Conservation (phyloP, 176 grass and related monocot species). For the Themeda triandra region DNA sequence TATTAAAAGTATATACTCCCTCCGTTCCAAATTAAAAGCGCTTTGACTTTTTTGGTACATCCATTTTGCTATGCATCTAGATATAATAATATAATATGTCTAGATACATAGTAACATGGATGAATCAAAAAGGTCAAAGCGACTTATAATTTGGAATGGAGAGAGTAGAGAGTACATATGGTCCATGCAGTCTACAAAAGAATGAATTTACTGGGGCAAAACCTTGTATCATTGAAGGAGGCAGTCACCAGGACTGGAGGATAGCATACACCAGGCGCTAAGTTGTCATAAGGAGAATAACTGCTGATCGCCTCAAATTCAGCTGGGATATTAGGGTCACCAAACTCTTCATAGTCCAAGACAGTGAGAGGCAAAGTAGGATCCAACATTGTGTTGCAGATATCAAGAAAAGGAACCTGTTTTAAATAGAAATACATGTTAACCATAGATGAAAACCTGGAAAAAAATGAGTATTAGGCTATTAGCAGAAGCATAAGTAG, state of each 20-base stretch:
- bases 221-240: slow-evolving; percentile 90
- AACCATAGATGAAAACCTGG: neutral
- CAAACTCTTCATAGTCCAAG: slow-evolving; percentile 94
- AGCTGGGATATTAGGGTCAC: slow-evolving; percentile 59
- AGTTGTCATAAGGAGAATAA: slow-evolving; percentile 86
- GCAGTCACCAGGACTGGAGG: slow-evolving; percentile 70
- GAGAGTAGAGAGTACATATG: neutral
- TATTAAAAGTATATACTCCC: neutral
- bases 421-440: slow-evolving; percentile 27
- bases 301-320: slow-evolving; percentile 74
- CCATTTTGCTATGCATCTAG: no score
- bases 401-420: slow-evolving; percentile 95
- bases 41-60: no score
- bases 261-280: slow-evolving; percentile 62
- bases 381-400: slow-evolving; percentile 88
- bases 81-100: no score
- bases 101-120: no score
- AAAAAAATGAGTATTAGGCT: neutral
- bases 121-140: no score
- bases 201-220: slow-evolving; percentile 16
- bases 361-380: slow-evolving; percentile 91
- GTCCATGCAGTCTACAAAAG: neutral
- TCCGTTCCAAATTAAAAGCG: no score
- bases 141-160: no score
- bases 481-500: neutral